A percentile compares a stretch with the other conserved stretches of the same genome.
Conservation (phyloP, 1,139 yeast genomes). For the Pneumocystis murina region DNA sequence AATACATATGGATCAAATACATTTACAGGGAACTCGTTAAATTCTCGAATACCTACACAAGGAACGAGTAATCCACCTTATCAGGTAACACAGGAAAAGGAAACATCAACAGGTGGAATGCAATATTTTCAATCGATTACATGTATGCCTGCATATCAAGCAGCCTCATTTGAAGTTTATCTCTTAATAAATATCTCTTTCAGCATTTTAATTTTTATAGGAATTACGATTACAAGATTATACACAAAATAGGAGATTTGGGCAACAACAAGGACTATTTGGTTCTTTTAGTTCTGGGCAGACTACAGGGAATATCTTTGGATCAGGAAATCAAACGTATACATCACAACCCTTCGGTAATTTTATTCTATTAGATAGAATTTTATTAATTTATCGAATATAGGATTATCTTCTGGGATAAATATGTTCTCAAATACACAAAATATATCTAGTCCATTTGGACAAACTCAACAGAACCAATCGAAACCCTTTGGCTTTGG, state of each 20-base stretch:
- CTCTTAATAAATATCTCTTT: neutral
- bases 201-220: neutral
- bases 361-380: neutral
- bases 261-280: constrained; percentile 24
- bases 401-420: neutral
- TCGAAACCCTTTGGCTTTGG: neutral
- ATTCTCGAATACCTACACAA: constrained; percentile 12
- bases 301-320: constrained; percentile 1
- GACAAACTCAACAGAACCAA: neutral
- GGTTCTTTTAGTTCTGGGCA: constrained; percentile 18
- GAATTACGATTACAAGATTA: constrained; percentile 77
- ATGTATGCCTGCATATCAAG: constrained; percentile 80
- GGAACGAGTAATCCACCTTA: constrained; percentile 18
- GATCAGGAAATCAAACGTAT: neutral
- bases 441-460: neutral
- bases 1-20: constrained; percentile 9
- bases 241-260: constrained; percentile 52
- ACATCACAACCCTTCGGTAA: neutral
- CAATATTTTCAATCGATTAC: constrained; percentile 59
- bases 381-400: neutral
- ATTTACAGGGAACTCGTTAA: constrained; percentile 8
- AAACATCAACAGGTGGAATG: constrained; percentile 31
- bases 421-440: neutral
- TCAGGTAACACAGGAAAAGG: constrained; percentile 62
- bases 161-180: constrained; percentile 56